These are phyloP conservation scores for Eucalyptus shirleyi DNA, from an alignment of 345 rosid genomes.

Conservation along the genomic window DNA sequence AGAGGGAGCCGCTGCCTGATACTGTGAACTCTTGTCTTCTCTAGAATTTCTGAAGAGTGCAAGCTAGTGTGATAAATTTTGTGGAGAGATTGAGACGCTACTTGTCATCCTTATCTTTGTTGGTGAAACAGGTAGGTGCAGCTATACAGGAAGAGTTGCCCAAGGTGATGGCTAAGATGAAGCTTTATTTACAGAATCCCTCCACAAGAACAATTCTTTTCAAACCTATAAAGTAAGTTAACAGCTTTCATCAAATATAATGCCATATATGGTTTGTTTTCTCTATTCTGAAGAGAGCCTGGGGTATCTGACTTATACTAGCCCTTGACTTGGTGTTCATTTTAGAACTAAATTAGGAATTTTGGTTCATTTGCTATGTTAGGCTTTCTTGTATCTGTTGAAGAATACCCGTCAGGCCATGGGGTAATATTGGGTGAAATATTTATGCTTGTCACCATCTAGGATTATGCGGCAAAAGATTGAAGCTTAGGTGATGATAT, in stretches of 20 bases:
- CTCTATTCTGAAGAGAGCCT: not conserved
- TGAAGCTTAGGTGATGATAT: not conserved
- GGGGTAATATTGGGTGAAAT: not conserved
- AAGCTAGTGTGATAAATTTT: not conserved
- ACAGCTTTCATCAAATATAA: not conserved
- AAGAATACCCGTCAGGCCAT: not conserved
- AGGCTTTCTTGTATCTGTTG: not conserved
- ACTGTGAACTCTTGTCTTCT: not conserved
- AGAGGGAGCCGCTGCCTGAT: not conserved
- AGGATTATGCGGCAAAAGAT: not conserved
- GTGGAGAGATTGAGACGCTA: not conserved
- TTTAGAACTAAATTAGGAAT: not conserved
- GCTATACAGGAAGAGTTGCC: conserved; percentile 76
- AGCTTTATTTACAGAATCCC: conserved; percentile 80
- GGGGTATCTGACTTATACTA: not conserved
- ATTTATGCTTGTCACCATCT: not conserved
- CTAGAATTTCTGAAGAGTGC: not conserved
- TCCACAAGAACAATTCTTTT: conserved; percentile 83
- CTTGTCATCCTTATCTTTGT: not conserved
- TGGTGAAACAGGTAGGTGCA: conserved; percentile 44
- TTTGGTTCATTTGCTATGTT: not conserved
- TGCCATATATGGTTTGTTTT: not conserved
- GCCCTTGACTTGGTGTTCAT: not conserved
- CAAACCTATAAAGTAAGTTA: conserved; percentile 83
- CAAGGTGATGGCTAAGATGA: conserved; percentile 67